Evolutionary conservation across 305 asterid species (phyloP).

Genomic region (Fraxinus sp.): DNA sequence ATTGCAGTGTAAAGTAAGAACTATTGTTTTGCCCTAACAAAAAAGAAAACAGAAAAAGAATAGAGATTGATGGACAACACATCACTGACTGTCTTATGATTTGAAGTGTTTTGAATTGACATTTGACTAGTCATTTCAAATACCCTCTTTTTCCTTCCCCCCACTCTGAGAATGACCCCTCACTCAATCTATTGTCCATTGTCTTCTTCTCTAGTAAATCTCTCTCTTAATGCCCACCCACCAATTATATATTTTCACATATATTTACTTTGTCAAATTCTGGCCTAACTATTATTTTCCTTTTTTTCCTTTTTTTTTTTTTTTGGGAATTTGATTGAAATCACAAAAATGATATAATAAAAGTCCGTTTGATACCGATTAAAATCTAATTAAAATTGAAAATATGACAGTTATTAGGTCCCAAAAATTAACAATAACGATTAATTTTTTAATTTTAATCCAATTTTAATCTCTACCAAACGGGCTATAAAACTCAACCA

Average conservation of each 20-base stretch:
- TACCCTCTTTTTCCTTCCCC: conserved; percentile 3
- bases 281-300: neutral
- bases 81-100: conserved; percentile 71
- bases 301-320: neutral
- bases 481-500: too few relatives aligned
- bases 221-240: conserved; percentile 20
- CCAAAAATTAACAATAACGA: too few relatives aligned
- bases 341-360: neutral
- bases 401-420: too few relatives aligned
- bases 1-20: neutral
- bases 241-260: conserved; percentile 14
- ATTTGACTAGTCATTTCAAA: conserved; percentile 73
- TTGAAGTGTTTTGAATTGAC: conserved; percentile 67
- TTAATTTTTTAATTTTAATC: too few relatives aligned
- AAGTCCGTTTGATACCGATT: too few relatives aligned
- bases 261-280: neutral
- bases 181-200: conserved; percentile 8
- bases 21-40: conserved; percentile 28
- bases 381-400: too few relatives aligned
- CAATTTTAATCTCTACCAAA: too few relatives aligned
- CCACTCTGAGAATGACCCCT: conserved; percentile 30
- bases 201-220: conserved; percentile 1
- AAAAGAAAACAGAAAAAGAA: conserved; percentile 17
- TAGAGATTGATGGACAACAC: conserved; percentile 67
- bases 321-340: neutral